Conservation (phyloP, 1,139 yeast species). For the Yamadazyma conglobata region DNA sequence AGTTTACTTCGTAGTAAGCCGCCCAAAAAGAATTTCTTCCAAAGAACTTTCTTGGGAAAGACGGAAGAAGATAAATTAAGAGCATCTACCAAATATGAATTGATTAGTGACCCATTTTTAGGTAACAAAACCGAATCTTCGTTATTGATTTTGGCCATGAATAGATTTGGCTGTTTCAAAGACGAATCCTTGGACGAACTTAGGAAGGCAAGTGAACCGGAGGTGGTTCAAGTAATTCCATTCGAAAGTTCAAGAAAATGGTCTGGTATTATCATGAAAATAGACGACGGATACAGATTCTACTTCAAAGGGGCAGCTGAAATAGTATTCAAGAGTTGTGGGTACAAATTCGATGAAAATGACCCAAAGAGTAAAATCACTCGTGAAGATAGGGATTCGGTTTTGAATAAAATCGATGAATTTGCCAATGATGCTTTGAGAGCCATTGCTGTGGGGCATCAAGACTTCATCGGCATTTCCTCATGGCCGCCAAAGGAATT, state of each 20-base stretch:
- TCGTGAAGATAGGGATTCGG: constrained; percentile 31
- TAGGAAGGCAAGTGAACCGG: constrained; percentile 33
- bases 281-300: constrained; percentile 52
- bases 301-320: constrained; percentile 95
- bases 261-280: constrained; percentile 74
- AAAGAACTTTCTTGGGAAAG: constrained; percentile 16
- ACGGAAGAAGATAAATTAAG: constrained; percentile 20
- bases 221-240: constrained; percentile 71
- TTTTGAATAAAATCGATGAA: constrained; percentile 48
- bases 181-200: constrained; percentile 33
- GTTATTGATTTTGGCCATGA: constrained; percentile 63
- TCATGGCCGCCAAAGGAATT: constrained; percentile 66
- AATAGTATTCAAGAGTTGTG: constrained; percentile 65
- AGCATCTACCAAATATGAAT: constrained; percentile 14
- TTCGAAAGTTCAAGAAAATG: constrained; percentile 92
- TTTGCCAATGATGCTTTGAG: constrained; percentile 79
- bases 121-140: constrained; percentile 98
- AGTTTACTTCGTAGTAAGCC: constrained; percentile 29
- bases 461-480: constrained; percentile 49
- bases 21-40: constrained; percentile 22
- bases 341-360: constrained; percentile 22
- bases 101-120: constrained; percentile 56
- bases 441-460: constrained; percentile 81
- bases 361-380: constrained; percentile 22
- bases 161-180: constrained; percentile 48